Conservation (phyloP, 1,139 yeast genomes). For the Kodamaea sp. region DNA sequence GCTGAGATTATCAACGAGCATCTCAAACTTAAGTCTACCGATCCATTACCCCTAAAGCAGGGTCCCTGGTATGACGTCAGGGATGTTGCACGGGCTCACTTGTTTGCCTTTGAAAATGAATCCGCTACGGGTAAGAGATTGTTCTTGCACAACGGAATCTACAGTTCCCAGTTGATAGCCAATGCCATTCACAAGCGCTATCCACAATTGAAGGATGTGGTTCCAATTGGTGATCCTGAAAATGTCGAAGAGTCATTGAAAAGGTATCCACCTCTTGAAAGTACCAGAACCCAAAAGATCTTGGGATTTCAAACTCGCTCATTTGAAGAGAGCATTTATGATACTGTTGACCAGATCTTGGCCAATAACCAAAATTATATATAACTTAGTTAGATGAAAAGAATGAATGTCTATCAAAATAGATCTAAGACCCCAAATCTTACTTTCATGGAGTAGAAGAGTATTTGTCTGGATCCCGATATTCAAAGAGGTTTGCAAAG, state of each 20-base stretch:
- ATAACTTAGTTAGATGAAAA: too few species aligned
- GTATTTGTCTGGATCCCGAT: too few species aligned
- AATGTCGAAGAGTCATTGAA: background rate
- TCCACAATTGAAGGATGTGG: slow-evolving; percentile 15
- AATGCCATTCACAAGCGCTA: slow-evolving; percentile 23
- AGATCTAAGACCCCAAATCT: too few species aligned
- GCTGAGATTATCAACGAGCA: slow-evolving; percentile 21
- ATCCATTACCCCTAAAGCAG: slow-evolving; percentile 15
- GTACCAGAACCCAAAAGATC: background rate
- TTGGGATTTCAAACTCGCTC: background rate
- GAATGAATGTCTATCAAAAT: too few species aligned
- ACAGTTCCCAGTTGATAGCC: slow-evolving; percentile 33
- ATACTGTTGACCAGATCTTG: slow-evolving; percentile 35
- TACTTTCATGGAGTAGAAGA: too few species aligned
- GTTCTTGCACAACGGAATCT: slow-evolving; percentile 28
- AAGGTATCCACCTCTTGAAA: background rate
- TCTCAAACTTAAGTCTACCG: slow-evolving; percentile 21
- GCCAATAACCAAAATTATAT: too few species aligned
- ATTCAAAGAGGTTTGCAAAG: too few species aligned
- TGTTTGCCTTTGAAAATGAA: slow-evolving; percentile 30
- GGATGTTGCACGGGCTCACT: slow-evolving; percentile 41
- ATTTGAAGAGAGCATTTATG: background rate
- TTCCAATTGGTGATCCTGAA: slow-evolving; percentile 19
- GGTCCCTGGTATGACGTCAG: too few species aligned
- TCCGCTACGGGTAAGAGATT: slow-evolving; percentile 29